A percentile compares a stretch with the other conserved stretches of the same genome.
Evolutionary conservation across 208 protist species (phyloP).

Genomic region (Endotrypanum monterogeii): DNA sequence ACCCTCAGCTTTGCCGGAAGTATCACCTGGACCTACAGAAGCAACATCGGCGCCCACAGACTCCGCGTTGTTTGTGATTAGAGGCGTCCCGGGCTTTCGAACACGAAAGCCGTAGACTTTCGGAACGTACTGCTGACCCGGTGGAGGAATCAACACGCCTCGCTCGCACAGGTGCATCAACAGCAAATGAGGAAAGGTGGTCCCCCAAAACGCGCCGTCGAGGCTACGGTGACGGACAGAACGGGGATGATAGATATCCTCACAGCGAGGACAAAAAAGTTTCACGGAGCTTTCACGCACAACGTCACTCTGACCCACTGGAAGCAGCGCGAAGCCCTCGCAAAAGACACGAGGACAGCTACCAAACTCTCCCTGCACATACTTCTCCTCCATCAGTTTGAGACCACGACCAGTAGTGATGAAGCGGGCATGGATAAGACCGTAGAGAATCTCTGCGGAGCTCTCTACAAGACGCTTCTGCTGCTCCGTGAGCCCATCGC

Average conservation of each 20-base stretch:
- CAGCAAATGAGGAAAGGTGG: conserved; percentile 96
- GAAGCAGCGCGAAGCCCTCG: conserved; percentile 94
- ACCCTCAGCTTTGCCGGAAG: background rate
- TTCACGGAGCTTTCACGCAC: conserved; percentile 94
- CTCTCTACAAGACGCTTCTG: conserved; percentile 96
- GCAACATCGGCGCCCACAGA: background rate
- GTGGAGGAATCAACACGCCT: conserved; percentile 42
- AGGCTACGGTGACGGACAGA: conserved; percentile 93
- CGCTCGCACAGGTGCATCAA: conserved; percentile 79
- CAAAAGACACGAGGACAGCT: conserved; percentile 97
- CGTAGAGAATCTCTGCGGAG: conserved; percentile 98
- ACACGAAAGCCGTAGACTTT: conserved; percentile 97
- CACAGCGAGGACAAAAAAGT: conserved; percentile 97
- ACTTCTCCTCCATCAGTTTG: conserved; percentile 98
- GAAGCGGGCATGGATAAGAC: conserved; percentile 98
- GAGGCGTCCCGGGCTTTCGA: conserved; percentile 49
- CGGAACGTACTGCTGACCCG: conserved; percentile 93
- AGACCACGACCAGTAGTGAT: conserved; percentile 97
- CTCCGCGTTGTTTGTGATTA: conserved; percentile 6
- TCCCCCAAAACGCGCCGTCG: conserved; percentile 98
- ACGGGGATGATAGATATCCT: conserved; percentile 97
- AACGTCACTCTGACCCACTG: conserved; percentile 96
- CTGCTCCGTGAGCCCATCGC: conserved; percentile 94
- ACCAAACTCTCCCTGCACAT: conserved; percentile 94
- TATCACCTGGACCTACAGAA: background rate